Percentiles rank a stretch among this genome's conserved stretches.
phyloP scores from a whole-genome alignment of 352 stramenopile genomes.

The Phytophthora tentaculata region DNA sequence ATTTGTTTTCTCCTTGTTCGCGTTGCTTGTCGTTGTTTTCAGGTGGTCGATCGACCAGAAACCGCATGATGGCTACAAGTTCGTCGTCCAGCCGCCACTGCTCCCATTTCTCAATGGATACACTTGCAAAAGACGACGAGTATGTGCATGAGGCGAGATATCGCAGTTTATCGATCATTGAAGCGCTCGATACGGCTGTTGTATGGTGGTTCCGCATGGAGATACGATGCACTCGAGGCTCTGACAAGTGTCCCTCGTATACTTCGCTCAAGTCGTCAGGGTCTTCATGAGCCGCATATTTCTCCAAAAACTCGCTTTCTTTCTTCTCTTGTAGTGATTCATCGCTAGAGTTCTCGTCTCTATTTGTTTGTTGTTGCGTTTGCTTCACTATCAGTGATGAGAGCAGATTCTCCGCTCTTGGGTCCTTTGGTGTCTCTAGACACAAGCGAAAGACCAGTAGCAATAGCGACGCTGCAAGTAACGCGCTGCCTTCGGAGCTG shows the following conservation, averaged over 20 bases:
- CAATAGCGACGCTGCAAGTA: conserved; percentile 54
- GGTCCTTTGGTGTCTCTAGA: conserved; percentile 32
- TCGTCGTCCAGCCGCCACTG: conserved; percentile 50
- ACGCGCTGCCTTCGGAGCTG: conserved; percentile 40
- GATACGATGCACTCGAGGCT: background rate
- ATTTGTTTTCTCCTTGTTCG: background rate
- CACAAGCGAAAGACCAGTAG: conserved; percentile 44
- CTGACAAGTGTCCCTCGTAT: conserved; percentile 52
- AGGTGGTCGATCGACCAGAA: conserved; percentile 20
- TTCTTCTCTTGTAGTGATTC: background rate
- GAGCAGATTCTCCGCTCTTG: conserved; percentile 35
- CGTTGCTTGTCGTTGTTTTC: conserved; percentile 2
- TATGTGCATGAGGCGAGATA: conserved; percentile 50
- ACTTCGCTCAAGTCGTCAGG: conserved; percentile 67
- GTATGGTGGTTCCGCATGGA: conserved; percentile 9
- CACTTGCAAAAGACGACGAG: conserved; percentile 50
- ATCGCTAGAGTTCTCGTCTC: background rate
- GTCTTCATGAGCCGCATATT: conserved; percentile 59
- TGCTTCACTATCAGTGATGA: conserved; percentile 9
- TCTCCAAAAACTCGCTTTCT: conserved; percentile 34
- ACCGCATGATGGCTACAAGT: conserved; percentile 40
- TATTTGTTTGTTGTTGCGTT: conserved; percentile 4
- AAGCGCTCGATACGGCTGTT: background rate
- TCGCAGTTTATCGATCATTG: conserved; percentile 37
- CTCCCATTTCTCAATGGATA: conserved; percentile 58